Conservation (phyloP, 805 yeast genomes). For the Dipodascus geniculatus region DNA sequence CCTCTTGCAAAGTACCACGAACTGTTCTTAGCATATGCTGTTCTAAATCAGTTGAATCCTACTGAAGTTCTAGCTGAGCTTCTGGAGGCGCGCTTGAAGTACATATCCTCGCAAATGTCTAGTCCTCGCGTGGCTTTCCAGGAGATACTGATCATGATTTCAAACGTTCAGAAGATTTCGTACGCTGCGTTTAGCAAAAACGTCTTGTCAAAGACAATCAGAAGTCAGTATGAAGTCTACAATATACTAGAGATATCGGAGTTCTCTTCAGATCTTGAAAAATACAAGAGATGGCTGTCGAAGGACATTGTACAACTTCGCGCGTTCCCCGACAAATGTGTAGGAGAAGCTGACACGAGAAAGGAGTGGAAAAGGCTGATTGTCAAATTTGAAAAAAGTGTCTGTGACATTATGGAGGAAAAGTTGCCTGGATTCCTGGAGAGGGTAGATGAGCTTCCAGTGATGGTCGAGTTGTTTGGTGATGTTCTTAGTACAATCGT, state of each 20-base stretch:
- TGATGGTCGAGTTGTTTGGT: constrained; percentile 8
- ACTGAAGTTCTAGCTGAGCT: neutral
- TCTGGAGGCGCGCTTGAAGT: neutral
- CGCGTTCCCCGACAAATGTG: constrained; percentile 10
- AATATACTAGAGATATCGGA: constrained; percentile 11
- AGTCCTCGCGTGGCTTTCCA: constrained; percentile 2
- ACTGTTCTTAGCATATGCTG: neutral
- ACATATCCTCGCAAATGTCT: neutral
- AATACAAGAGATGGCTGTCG: constrained; percentile 12
- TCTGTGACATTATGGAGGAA: constrained; percentile 3
- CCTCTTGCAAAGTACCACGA: neutral
- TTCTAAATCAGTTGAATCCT: neutral
- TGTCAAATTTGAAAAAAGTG: constrained; percentile 3
- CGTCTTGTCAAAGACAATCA: constrained; percentile 8
- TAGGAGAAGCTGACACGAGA: neutral
- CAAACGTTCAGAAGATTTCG: constrained; percentile 7
- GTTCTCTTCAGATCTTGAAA: constrained; percentile 7
- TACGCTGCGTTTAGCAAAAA: constrained; percentile 11
- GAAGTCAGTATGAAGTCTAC: constrained; percentile 10
- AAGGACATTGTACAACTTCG: constrained; percentile 6
- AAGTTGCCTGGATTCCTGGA: constrained; percentile 4
- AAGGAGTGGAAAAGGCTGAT: neutral
- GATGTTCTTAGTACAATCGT: constrained; percentile 1
- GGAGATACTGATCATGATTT: constrained; percentile 6
- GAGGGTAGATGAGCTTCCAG: constrained; percentile 2